Evolutionary conservation across 169 alveolate genomes (phyloP), one percentile per base, ranked within the genome.

Genomic region (Plasmodium ovale): DNA sequence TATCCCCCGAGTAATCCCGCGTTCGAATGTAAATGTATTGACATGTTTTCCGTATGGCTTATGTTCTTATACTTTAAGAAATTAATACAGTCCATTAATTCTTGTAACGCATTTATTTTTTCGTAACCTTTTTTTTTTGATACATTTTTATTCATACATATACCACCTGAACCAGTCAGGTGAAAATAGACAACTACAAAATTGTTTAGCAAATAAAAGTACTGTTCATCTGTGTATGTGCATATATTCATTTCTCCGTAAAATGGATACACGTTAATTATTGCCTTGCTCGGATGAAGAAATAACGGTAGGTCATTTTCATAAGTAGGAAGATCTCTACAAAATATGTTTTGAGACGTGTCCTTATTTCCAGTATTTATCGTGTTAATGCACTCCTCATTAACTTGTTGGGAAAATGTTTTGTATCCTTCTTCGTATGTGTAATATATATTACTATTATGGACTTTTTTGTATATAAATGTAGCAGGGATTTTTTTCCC

Each of bases 91-190:
- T 77, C 47, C 5, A 56, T 77, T 23, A 77, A 53, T 6, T 77
- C 88, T 19, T 68, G 33, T 16, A 77, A n/a, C 21, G 49, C 54
- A 23, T 12, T 60, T 10, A 44, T 14, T 33, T 77, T 77, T 25
- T 60, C 67, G 0, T 44, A 23, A 1, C 51, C 54, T 25, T 44
- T 42, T 2, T 6, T 12, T n/a, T 33, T 27, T 10, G n/a, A 14
- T 29, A 14, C 35, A 27, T 62, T 39, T 5, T 59, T 59, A 1
- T 68, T 39, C 0, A 16, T 3, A 2, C 6, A 27, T 6, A 53
- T 31, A 9, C 88, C 88, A 10, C 88, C 88, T 42, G 88, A 77
- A 23, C 79, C 77, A 44, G 64, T 77, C 64, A 77, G 68, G 67
- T 77, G 88, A 60, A 77, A 77, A 77, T 77, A 77, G 29, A 35